These are phyloP conservation scores for Coix lacrymajobi DNA, from an alignment of 176 grass and related monocot genomes.

Conservation along the genomic window DNA sequence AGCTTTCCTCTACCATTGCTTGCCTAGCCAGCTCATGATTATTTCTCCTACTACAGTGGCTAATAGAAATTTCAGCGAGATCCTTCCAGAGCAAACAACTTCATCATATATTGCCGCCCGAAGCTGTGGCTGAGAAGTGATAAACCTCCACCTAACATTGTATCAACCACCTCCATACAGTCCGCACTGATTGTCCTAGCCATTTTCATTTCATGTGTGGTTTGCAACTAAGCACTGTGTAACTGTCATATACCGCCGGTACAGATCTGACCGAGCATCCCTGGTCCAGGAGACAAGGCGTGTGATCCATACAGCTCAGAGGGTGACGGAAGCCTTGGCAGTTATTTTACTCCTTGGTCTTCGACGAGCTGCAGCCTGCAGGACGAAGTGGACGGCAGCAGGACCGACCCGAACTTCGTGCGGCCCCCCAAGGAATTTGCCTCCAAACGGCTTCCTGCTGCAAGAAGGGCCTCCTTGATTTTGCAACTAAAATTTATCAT, in stretches of 20 bases:
- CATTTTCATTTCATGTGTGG: background rate
- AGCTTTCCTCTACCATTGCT: too few relatives aligned
- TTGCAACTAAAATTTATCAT: too few relatives aligned
- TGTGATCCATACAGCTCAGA: constrained; percentile 24
- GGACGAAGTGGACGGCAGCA: constrained; percentile 53
- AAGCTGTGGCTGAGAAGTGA: too few relatives aligned
- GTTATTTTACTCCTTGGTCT: constrained; percentile 67
- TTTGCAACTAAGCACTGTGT: background rate
- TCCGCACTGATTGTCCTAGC: background rate
- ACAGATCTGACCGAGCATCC: background rate
- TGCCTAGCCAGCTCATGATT: too few relatives aligned
- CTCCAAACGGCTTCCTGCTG: constrained; percentile 1
- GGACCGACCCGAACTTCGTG: constrained; percentile 44
- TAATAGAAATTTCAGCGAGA: too few relatives aligned
- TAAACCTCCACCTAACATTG: too few relatives aligned
- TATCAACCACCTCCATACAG: too few relatives aligned
- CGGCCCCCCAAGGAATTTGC: constrained; percentile 15
- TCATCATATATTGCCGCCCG: too few relatives aligned
- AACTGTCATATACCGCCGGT: background rate
- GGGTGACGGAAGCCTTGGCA: constrained; percentile 42
- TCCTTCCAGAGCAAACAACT: too few relatives aligned
- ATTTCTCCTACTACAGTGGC: too few relatives aligned
- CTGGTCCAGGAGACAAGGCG: constrained; percentile 33
- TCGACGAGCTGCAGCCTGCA: constrained; percentile 56
- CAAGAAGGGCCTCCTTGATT: too few relatives aligned